phyloP scores from a whole-genome alignment of 1,284 basidiomycete genomes.

The Rhodotorula sp. region DNA sequence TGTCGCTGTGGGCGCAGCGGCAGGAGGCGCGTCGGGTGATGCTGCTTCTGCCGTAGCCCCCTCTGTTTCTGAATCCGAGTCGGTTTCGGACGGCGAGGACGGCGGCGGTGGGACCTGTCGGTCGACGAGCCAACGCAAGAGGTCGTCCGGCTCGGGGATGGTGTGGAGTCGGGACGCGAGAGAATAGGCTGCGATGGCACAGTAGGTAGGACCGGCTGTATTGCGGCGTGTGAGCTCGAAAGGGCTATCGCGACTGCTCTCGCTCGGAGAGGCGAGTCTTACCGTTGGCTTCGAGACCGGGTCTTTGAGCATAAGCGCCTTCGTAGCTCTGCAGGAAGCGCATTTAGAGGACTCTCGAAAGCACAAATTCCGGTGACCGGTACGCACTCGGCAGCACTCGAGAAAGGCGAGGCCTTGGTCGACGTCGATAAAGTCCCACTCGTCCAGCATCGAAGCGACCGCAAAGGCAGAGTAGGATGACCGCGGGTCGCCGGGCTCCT shows the following conservation, averaged over 20 bases:
- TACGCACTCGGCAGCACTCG: conserved; percentile 64
- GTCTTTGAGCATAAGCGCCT: conserved; percentile 83
- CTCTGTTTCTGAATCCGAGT: not conserved
- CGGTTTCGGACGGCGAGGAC: not conserved
- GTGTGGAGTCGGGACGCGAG: conserved; percentile 55
- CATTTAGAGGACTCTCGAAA: not conserved
- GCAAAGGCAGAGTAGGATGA: conserved; percentile 87
- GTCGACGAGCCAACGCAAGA: conserved; percentile 73
- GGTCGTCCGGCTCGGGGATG: conserved; percentile 56
- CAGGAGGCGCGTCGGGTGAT: no score
- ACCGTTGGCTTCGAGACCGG: conserved; percentile 83
- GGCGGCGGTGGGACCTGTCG: conserved; percentile 58
- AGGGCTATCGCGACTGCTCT: not conserved
- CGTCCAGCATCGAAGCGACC: conserved; percentile 70
- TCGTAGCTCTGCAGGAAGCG: conserved; percentile 71
- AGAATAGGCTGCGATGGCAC: conserved; percentile 72
- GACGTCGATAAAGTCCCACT: conserved; percentile 72
- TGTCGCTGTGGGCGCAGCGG: no score
- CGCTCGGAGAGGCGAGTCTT: conserved; percentile 27
- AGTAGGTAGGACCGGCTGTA: conserved; percentile 88
- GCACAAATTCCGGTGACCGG: not conserved
- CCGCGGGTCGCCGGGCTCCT: conserved; percentile 70
- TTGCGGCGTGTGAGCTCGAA: not conserved
- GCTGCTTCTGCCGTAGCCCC: not conserved
- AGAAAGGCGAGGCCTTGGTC: conserved; percentile 64